phyloP scores from a whole-genome alignment of 2,329 filamentous ascomycete species.

The Furcasterigmium sp. region DNA sequence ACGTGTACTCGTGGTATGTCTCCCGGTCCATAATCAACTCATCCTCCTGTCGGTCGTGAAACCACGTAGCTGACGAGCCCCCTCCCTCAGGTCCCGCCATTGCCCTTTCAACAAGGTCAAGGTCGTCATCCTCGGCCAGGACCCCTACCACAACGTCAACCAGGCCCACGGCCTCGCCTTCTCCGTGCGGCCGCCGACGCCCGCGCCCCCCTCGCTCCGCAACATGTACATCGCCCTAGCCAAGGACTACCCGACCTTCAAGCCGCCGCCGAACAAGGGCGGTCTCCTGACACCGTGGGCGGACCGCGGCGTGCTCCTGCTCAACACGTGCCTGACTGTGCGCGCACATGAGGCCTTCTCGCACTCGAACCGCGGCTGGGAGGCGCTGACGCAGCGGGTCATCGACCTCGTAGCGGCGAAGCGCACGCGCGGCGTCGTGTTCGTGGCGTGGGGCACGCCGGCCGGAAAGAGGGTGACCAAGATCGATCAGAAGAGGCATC shows the following conservation, averaged over 20 bases:
- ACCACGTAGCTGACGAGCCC: constrained; percentile 11
- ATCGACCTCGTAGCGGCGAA: constrained; percentile 82
- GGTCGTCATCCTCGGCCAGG: constrained; percentile 89
- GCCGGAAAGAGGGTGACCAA: constrained; percentile 74
- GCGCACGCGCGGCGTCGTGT: constrained; percentile 78
- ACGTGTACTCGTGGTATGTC: constrained; percentile 88
- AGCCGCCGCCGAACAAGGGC: constrained; percentile 66
- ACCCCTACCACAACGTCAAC: constrained; percentile 93
- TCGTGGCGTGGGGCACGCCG: constrained; percentile 87
- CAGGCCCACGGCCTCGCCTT: constrained; percentile 97
- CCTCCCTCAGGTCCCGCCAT: constrained; percentile 70
- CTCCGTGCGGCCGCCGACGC: constrained; percentile 84
- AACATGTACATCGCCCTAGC: constrained; percentile 91
- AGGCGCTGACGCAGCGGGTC: constrained; percentile 83
- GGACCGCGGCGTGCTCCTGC: constrained; percentile 82
- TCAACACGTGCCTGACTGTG: constrained; percentile 94
- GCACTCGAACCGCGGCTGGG: constrained; percentile 86
- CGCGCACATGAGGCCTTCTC: constrained; percentile 83
- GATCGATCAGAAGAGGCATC: constrained; percentile 68
- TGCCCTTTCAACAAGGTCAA: constrained; percentile 87
- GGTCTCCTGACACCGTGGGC: constrained; percentile 92
- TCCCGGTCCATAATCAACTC: not conserved
- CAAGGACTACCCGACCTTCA: constrained; percentile 81
- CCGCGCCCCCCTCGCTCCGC: constrained; percentile 79
- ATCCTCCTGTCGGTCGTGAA: not conserved